Evolutionary conservation across 129 eudicot species (phyloP), one percentile per base, ranked within the genome.

Genomic region (Glebionis coronaria): DNA sequence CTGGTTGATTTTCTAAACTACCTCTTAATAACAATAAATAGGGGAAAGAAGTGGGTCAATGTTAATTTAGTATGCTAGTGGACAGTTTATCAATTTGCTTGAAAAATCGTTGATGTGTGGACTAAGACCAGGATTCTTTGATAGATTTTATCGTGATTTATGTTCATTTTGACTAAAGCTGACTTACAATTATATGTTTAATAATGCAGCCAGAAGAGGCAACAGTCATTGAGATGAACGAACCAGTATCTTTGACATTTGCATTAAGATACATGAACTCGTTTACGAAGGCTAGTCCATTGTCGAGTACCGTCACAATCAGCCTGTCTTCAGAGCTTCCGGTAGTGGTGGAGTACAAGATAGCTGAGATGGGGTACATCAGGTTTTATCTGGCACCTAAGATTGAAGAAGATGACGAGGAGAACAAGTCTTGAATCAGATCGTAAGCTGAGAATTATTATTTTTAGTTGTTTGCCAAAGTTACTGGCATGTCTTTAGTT

Each of bases 211-310:
- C 98, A 14, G 98, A 92, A 67, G 98, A 92, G 50, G 85, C 96
- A 0, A 92, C 95, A 1, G 60, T 92, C 5, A 84, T 92, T 40
- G 98, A 92, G 81, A 92, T 92, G 96, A 92, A 84, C n/a, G 95
- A 92, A 79, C 98, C 96, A 2, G 96, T 92, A 16, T 85, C 96
- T 0, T 53, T 92, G 81, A 86, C 98, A 35, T 88, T 92, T 88
- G 96, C 98, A 42, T 87, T 92, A 59, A 83, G 98, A 71, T 92
- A 88, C 82, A 72, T 92, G 89, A 92, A 92, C 83, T 92, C 98
- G 31, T 88, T 92, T 73, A 88, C 98, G 28, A 92, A 92, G 76
- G 96, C 96, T 28, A 75, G 81, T 19, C 95, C 98, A 0, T 71
- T 92, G 56, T 92, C 98, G 11, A 86, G 69, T 68, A 85, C 82